Conservation (phyloP, 2,329 filamentous ascomycete species). For the Trichoderma harzianum region DNA sequence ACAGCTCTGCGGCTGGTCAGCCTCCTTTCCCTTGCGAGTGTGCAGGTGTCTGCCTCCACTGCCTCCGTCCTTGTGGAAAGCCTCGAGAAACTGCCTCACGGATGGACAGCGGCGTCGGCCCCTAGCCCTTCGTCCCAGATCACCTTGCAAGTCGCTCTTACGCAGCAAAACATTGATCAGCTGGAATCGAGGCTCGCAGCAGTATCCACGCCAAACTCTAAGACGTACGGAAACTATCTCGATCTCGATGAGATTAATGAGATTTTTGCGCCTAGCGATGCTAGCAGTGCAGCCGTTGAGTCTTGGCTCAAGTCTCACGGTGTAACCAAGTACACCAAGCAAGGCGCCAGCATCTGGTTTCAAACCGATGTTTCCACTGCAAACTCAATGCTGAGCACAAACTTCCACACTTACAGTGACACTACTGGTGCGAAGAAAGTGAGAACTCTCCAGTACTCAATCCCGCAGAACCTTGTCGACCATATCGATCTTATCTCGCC, state of each 20-base stretch:
- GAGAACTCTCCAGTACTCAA: conserved; percentile 21
- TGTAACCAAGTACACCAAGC: neutral
- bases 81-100: neutral
- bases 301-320: conserved; percentile 11
- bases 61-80: neutral
- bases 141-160: conserved; percentile 2
- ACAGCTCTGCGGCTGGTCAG: neutral
- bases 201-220: conserved; percentile 1
- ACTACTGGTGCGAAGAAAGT: neutral
- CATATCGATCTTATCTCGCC: conserved; percentile 22
- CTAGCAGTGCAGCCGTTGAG: neutral
- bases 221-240: conserved; percentile 5
- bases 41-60: neutral
- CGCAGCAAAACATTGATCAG: conserved; percentile 11
- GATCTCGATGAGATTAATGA: neutral
- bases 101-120: neutral
- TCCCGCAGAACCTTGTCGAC: conserved; percentile 19
- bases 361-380: conserved; percentile 1
- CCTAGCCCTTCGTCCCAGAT: neutral
- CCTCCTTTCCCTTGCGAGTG: neutral
- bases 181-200: conserved; percentile 7
- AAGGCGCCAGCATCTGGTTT: neutral
- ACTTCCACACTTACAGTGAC: conserved; percentile 1
- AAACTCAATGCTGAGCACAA: conserved; percentile 5
- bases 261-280: neutral